Percentiles rank a stretch among this genome's conserved stretches.
Conservation (phyloP, 2,329 filamentous ascomycete species). For the Cryphonectria nitschkei region DNA sequence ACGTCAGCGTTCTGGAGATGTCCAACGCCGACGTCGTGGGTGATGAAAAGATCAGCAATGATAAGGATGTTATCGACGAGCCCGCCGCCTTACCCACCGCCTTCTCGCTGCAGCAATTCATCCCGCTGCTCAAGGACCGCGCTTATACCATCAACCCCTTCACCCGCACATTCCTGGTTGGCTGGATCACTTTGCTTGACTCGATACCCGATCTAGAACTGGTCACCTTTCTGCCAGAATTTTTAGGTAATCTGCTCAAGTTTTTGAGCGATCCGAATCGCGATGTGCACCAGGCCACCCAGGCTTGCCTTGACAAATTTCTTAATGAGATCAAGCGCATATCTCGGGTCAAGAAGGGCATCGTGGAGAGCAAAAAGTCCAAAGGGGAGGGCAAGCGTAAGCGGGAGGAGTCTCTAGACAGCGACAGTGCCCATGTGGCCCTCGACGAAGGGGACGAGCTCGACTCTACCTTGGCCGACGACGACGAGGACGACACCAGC, state of each 20-base stretch:
- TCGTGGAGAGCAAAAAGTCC: conserved; percentile 81
- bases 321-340: conserved; percentile 94
- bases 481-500: conserved; percentile 63
- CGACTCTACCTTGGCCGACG: conserved; percentile 59
- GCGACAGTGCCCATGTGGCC: conserved; percentile 60
- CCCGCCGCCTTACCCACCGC: conserved; percentile 70
- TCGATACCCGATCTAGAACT: conserved; percentile 96
- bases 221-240: conserved; percentile 89
- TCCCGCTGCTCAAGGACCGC: conserved; percentile 89
- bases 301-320: conserved; percentile 86
- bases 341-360: conserved; percentile 86
- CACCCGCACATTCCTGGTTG: conserved; percentile 91
- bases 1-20: conserved; percentile 83
- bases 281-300: conserved; percentile 94
- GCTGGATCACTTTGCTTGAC: conserved; percentile 93
- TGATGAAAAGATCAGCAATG: conserved; percentile 53
- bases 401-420: conserved; percentile 70
- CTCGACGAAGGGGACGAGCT: conserved; percentile 65
- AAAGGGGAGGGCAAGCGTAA: conserved; percentile 70
- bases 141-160: conserved; percentile 95
- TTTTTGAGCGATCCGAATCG: conserved; percentile 90
- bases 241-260: conserved; percentile 84
- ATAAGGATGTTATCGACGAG: conserved; percentile 49
- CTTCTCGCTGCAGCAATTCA: conserved; percentile 88
- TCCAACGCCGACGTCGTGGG: conserved; percentile 44